phyloP scores from a whole-genome alignment of 2,329 filamentous ascomycete genomes.

The Exserohilum turcica region DNA sequence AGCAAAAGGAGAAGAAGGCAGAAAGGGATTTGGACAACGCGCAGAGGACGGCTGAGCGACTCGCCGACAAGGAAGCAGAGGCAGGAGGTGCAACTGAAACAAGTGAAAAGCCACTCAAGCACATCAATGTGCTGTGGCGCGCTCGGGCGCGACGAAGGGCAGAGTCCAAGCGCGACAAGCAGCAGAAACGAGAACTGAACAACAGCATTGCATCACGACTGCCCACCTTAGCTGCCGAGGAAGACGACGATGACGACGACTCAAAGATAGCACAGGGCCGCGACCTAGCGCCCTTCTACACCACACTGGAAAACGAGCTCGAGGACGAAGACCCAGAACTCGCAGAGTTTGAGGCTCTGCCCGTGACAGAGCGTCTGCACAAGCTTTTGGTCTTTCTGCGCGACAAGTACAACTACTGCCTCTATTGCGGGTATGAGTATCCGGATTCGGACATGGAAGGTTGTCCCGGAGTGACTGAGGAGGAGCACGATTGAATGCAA shows the following conservation, averaged over 20 bases:
- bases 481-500: conserved; percentile 69
- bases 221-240: conserved; percentile 64
- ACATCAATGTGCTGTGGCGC: conserved; percentile 80
- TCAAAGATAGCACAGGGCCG: conserved; percentile 72
- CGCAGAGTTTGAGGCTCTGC: conserved; percentile 75
- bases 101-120: conserved; percentile 61
- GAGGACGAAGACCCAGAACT: conserved; percentile 83
- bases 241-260: conserved; percentile 76
- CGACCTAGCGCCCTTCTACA: conserved; percentile 54
- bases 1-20: conserved; percentile 47
- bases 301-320: conserved; percentile 66
- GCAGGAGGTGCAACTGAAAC: conserved; percentile 28
- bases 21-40: conserved; percentile 76
- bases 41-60: conserved; percentile 79
- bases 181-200: conserved; percentile 35
- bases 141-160: conserved; percentile 72
- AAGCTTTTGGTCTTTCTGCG: conserved; percentile 73
- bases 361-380: conserved; percentile 68
- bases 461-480: conserved; percentile 85
- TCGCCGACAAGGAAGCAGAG: conserved; percentile 58
- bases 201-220: conserved; percentile 53
- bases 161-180: conserved; percentile 68
- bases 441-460: conserved; percentile 76
- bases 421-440: conserved; percentile 93
- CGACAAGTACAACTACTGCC: conserved; percentile 79